Base-by-base conservation (phyloP, 2,329 filamentous ascomycete genomes). In the Aspergillus fructus region DNA sequence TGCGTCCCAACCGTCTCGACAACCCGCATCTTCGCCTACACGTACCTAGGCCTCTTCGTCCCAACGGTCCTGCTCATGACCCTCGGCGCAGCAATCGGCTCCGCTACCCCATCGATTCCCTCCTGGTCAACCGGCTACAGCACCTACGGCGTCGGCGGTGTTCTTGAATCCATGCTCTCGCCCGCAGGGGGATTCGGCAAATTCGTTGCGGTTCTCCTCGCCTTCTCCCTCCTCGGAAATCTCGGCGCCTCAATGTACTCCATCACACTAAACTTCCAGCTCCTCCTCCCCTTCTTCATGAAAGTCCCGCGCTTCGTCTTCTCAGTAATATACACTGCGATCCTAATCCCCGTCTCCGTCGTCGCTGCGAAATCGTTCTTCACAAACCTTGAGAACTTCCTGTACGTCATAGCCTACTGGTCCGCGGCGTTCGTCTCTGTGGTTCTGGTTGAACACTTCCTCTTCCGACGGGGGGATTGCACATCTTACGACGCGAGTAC, bases 391-490 rank as follows among this genome's bases (percentile, higher is more conserved):
- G 55, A 58, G 21, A 58, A 58, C 40, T 58, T 58, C 24, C 50
- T 58, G 0, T 58, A 58, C 23, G 55, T 58, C 4, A 58, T 58
- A 9, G 55, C 55, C 4, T 58, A 58, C 50, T 58, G 55, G 55
- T 58, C 55, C 5, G 55, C 55, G 7, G 43, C 45, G 1, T 58
- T 49, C 19, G 50, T 58, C 1, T 49, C 43, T 1, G 50, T 58
- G 2, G 55, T 51, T 1, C 12, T 24, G 11, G 41, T 39, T 8
- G 55, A 58, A 17, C 55, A 58, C 19, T 53, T 58, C n/a, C 1
- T 53, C 5, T 58, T 58, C 45, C 50, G 50, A 0, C 34, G 27
- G 0, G 50, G 34, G 2, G 50, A 53, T 15, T 58, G 50, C 23
- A n/a, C 24, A 6, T 23, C 27, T 1, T 58, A 58, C 21, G 33